These are phyloP conservation scores for Cladosporium phlei DNA, from an alignment of 2,329 filamentous ascomycete species.

Conservation along the genomic window DNA sequence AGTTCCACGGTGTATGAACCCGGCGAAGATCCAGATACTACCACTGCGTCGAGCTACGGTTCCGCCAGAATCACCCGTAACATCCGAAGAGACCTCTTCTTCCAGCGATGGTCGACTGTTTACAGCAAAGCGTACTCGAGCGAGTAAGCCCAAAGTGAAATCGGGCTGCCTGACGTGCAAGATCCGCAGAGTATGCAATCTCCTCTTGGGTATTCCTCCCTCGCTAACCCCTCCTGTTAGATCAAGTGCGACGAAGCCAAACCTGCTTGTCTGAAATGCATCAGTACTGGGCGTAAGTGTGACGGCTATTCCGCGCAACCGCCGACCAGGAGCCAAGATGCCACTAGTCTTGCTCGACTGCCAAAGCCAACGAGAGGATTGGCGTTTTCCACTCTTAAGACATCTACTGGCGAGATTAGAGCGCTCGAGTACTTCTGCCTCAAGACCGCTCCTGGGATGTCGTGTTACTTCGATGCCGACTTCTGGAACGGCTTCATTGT, in stretches of 20 bases:
- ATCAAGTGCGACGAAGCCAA: conserved; percentile 35
- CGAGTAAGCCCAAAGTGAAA: conserved; percentile 6
- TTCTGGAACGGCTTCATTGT: conserved; percentile 17
- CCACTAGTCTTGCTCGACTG: not conserved
- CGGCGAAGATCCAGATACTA: conserved; percentile 7
- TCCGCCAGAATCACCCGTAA: not conserved
- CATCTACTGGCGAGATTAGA: conserved; percentile 14
- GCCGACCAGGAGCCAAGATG: not conserved
- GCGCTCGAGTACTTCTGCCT: conserved; percentile 20
- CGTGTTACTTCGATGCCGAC: conserved; percentile 15
- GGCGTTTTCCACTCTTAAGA: not conserved
- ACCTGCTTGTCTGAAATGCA: conserved; percentile 32
- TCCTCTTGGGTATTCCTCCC: too few species aligned
- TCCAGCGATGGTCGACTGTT: not conserved
- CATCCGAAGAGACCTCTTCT: not conserved
- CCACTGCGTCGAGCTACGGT: not conserved
- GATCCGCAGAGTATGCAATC: conserved; percentile 28
- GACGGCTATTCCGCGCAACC: conserved; percentile 28
- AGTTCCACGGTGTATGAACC: too few species aligned
- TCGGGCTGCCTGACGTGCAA: conserved; percentile 14
- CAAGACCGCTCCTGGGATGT: conserved; percentile 18
- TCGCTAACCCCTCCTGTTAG: not conserved
- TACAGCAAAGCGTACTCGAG: not conserved
- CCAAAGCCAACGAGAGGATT: not conserved
- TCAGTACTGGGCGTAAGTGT: conserved; percentile 34